Evolutionary conservation across 1,284 basidiomycete genomes (phyloP), one percentile per base, ranked within the genome.

Genomic region (Gymnopus androsaceus): DNA sequence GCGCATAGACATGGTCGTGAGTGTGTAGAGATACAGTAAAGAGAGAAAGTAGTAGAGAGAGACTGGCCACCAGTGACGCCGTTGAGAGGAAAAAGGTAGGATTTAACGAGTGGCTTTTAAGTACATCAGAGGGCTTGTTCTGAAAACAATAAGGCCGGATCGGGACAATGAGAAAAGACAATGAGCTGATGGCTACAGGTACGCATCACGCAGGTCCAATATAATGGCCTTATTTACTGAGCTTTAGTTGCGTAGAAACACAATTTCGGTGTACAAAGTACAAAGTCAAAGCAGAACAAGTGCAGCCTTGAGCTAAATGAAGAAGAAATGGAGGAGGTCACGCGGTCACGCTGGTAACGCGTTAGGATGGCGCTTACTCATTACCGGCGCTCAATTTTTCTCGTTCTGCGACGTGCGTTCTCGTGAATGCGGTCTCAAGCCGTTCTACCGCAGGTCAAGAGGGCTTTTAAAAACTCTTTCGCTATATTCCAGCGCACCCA

Each of bases 361-460:
- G 44, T 46, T 17, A 46, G 14, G 15, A 14, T 8, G 23, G 27
- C 23, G 23, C 6, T n/a, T n/a, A 17, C 15, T n/a, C 17, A 2
- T 51, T 8, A 4, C 30, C 25, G 28, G 15, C 19, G 27, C 19
- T 19, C 23, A 25, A 25, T 23, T 36, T 49, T 11, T 45, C 27
- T 23, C 30, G 36, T 33, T 28, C 33, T 51, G 17, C 19, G 34
- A 33, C n/a, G 33, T 23, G 37, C n/a, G n/a, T n/a, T n/a, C n/a
- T 44, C 31, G 48, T 77, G 74, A 62, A 85, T 85, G 83, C 79
- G 80, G 66, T 79, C 82, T 63, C 77, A 78, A 65, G 69, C 76
- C 44, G 64, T 85, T 54, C 67, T 84, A 58, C n/a, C 78, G 76
- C 56, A 75, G 80, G 69, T 79, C 83, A 61, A 73, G 77, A 67